Percentiles rank a stretch among this genome's conserved stretches.
Evolutionary conservation across 1,284 basidiomycete species (phyloP).

Genomic region (Takashimella koratensis): DNA sequence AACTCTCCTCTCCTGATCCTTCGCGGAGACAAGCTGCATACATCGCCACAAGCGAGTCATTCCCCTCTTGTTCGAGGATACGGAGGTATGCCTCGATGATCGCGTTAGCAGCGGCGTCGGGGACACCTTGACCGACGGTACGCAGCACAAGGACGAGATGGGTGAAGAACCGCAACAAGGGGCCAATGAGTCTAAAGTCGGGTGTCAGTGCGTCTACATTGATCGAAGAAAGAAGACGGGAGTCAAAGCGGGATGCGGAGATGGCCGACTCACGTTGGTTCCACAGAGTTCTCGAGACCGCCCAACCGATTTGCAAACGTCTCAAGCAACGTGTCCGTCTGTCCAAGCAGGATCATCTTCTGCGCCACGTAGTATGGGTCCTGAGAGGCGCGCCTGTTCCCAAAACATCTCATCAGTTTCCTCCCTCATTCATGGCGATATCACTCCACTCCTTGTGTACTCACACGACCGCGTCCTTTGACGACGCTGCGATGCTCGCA

Average conservation of each 20-base stretch:
- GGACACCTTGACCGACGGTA: slow-evolving; percentile 69
- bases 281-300: slow-evolving; percentile 47
- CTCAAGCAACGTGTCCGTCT: slow-evolving; percentile 64
- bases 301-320: slow-evolving; percentile 64
- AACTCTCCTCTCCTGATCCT: slow-evolving; percentile 80
- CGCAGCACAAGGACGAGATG: slow-evolving; percentile 90
- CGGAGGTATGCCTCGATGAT: slow-evolving; percentile 87
- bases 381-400: slow-evolving; percentile 55
- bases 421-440: no score
- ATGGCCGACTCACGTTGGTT: slow-evolving; percentile 58
- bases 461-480: slow-evolving; percentile 39
- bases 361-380: slow-evolving; percentile 70
- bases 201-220: no score
- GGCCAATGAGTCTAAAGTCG: slow-evolving; percentile 51
- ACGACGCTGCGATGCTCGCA: slow-evolving; percentile 33
- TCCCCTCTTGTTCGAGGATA: slow-evolving; percentile 77
- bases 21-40: slow-evolving; percentile 90
- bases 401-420: no score
- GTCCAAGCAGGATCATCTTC: slow-evolving; percentile 75
- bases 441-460: no score
- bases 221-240: background rate
- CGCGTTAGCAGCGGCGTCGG: slow-evolving; percentile 68
- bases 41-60: slow-evolving; percentile 83
- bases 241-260: background rate
- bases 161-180: slow-evolving; percentile 78